Base-by-base conservation (phyloP, 2,329 filamentous ascomycete species). In the Talaromyces piceae region DNA sequence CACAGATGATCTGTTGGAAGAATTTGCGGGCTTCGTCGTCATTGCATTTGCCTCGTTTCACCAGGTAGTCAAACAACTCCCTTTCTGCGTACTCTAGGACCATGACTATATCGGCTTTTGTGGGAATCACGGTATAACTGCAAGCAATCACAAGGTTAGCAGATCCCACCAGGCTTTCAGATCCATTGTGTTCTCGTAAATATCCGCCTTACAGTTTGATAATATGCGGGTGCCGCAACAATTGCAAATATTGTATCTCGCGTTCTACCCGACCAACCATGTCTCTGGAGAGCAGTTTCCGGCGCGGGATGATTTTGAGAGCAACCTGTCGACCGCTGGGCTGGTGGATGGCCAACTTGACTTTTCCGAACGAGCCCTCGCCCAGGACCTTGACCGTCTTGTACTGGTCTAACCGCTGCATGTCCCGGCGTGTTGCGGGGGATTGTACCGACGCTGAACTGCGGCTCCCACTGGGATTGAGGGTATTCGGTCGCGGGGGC, bases 1-100 rank as follows among this genome's bases (percentile, higher is more conserved):
- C 93, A 69, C 93, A 96, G 49, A 98, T 87, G 73, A 98, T 98
- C 71, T 98, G 93, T 71, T 98, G 93, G 71, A 98, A 98, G 76
- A 98, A 96, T 60, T 91, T 89, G 52, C 93, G 84, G n/a, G 93
- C 93, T 67, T 94, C 88, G 54, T 84, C 80, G 70, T 98, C 93
- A 60, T 86, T 83, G 79, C 97, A 89, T 65, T 88, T 85, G 50
- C 93, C 93, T 66, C 96, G 84, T 65, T 91, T 86, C 53, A 98
- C 93, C 56, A 98, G 93, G 72, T 97, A 97, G 71, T 98, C 91
- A 72, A 98, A 98, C 54, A 98, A 78, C 71, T 98, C 93, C 55
- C 88, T 88, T 55, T 93, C 93, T 39, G 93, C 93, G 71, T 95
- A 98, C 71, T 98, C 93, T 59, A 98, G 82, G 45, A 98, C 93